Evolutionary conservation across 2,329 filamentous ascomycete genomes (phyloP), one percentile per base, ranked within the genome.

Genomic region (Tolypocladium album): DNA sequence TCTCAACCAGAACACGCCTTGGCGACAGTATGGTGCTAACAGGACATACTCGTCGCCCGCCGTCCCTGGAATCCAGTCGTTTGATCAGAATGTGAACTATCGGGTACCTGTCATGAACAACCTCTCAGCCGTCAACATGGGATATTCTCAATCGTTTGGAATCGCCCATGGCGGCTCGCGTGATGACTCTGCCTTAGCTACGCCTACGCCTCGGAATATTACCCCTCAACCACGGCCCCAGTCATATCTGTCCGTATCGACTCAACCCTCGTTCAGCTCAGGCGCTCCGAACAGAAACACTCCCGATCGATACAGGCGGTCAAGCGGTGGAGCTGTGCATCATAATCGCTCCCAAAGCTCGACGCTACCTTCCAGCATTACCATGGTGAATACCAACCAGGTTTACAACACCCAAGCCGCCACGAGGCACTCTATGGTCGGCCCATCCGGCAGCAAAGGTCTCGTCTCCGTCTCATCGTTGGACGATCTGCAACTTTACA

Each of bases 241-340:
- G 64, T 74, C 78, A 15, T 75, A 75, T 38, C 58, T 76, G 31
- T 73, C 75, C 52, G 69, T 74, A 4, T 66, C 75, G 15, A 74
- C 71, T 27, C 79, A 79, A 65, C 80, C 84, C 56, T 82, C 75
- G 64, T 86, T 71, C 74, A 63, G 69, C 40, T 63, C 67, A 1
- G 65, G 58, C 39, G 62, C 61, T 58, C 60, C 64, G 42, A 80
- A 66, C 68, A 87, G 75, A 73, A 81, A 86, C 50, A 78, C 81
- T 4, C 78, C 84, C 1, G 92, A 96, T 71, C 85, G 93, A 61
- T 97, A 97, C 71, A 84, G 92, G 67, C 87, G 92, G 57, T 73
- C 81, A 61, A 80, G 80, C 59, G 78, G 82, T 61, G 82, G 71
- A 58, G 34, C 60, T 61, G 55, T 64, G 61, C 72, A 75, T 40